A percentile compares a stretch with the other conserved stretches of the same genome.
Evolutionary conservation across 768 basidiomycete species (phyloP).

Genomic region (Agaricus sinodeliciosus): DNA sequence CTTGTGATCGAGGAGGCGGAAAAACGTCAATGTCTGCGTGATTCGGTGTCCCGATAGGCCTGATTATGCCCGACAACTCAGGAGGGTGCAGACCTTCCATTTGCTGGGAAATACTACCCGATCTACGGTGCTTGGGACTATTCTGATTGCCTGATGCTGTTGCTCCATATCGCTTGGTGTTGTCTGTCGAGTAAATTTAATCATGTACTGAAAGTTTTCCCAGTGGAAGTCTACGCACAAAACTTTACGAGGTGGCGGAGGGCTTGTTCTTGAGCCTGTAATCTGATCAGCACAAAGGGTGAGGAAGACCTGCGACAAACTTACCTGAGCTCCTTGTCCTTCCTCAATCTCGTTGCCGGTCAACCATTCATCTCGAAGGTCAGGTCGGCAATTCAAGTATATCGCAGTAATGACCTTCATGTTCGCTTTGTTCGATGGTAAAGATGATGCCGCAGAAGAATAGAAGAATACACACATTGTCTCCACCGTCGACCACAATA

Average conservation of each 20-base stretch:
- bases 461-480: slow-evolving; percentile 56
- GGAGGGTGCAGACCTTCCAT: slow-evolving; percentile 70
- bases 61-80: slow-evolving; percentile 67
- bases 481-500: slow-evolving; percentile 98
- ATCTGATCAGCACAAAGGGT: slow-evolving; percentile 1
- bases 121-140: slow-evolving; percentile 58
- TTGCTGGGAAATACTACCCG: slow-evolving; percentile 79
- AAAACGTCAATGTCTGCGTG: slow-evolving; percentile 86
- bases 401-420: slow-evolving; percentile 99
- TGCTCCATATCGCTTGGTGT: slow-evolving; percentile 82
- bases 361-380: slow-evolving; percentile 96
- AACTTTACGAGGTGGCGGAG: slow-evolving; percentile 92
- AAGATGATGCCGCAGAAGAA: slow-evolving; percentile 7
- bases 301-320: slow-evolving; percentile 11
- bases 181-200: slow-evolving; percentile 44
- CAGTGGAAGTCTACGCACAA: slow-evolving; percentile 46
- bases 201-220: slow-evolving; percentile 4
- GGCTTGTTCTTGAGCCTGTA: slow-evolving; percentile 89
- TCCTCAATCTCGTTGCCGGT: slow-evolving; percentile 90
- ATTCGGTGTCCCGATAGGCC: slow-evolving; percentile 71
- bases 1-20: slow-evolving; percentile 86
- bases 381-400: slow-evolving; percentile 94
- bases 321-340: slow-evolving; percentile 83
- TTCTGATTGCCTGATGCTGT: slow-evolving; percentile 46
- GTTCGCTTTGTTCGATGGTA: slow-evolving; percentile 55